These are phyloP conservation scores for Candida glaebosa DNA, from an alignment of 805 yeast genomes.

Conservation along the genomic window DNA sequence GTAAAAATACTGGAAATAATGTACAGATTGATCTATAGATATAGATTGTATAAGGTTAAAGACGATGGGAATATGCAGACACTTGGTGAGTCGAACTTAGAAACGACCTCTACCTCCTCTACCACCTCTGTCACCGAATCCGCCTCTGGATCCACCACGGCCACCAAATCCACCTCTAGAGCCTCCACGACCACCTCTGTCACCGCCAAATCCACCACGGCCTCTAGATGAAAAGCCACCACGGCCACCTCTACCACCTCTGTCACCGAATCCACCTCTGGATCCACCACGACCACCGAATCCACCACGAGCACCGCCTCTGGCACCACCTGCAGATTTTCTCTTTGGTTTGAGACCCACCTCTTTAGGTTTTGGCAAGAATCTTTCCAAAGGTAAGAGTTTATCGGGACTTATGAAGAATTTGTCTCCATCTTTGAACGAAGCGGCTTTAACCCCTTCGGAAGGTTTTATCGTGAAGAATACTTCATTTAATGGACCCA, in stretches of 20 bases:
- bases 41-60: slow-evolving; percentile 1
- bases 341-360: slow-evolving; percentile 78
- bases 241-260: slow-evolving; percentile 41
- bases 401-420: slow-evolving; percentile 95
- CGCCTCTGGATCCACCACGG: slow-evolving; percentile 38
- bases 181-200: slow-evolving; percentile 27
- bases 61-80: background rate
- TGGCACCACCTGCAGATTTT: slow-evolving; percentile 56
- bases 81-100: slow-evolving; percentile 6
- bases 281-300: slow-evolving; percentile 34
- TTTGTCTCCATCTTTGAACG: slow-evolving; percentile 94
- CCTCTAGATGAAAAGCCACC: slow-evolving; percentile 41
- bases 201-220: slow-evolving; percentile 18
- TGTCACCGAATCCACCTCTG: slow-evolving; percentile 40
- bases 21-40: background rate
- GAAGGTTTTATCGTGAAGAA: slow-evolving; percentile 93
- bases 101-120: slow-evolving; percentile 17
- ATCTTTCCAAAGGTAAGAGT: slow-evolving; percentile 91
- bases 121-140: slow-evolving; percentile 6
- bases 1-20: background rate
- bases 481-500: slow-evolving; percentile 98
- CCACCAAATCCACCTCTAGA: slow-evolving; percentile 20
- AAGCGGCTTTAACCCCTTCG: slow-evolving; percentile 92
- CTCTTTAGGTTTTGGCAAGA: slow-evolving; percentile 92
- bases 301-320: slow-evolving; percentile 38